Evolutionary conservation across 1,139 yeast genomes (phyloP), one percentile per base, ranked within the genome.

Genomic region (Candida sp.): DNA sequence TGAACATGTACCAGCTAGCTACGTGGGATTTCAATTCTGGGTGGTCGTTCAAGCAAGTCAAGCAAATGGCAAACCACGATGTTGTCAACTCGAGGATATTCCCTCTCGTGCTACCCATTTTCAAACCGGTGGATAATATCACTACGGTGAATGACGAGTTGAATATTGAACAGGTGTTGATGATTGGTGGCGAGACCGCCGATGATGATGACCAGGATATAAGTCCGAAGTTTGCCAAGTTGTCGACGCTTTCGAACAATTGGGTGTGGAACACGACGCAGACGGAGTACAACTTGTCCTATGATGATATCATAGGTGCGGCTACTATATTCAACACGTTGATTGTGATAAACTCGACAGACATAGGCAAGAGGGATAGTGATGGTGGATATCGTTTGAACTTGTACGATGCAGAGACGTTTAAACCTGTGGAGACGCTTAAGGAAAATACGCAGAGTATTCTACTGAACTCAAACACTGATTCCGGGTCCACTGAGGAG

Each of bases 1-100:
- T 77, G 42, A 75, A 66, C 57, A 75, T 77, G 81, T 68, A 68
- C 56, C 81, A 76, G 57, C 60, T 77, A 38, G 81, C 81, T 3
- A 72, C 78, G 0, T 77, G 82, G 82, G 68, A 70, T 51, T 76
- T 75, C 48, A 53, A 57, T 39, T 63, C 78, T 27, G 82, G 82
- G 0, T 77, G 82, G 82, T 73, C 78, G 25, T 72, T 71, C 44
- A 61, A 63, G 48, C 61, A 58, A 35, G 64, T 72, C 3, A 42
- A 51, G 12, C 40, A 56, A 3, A 58, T 48, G 31, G 48, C 48
- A 11, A 54, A 52, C 2, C 50, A 52, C 4, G 40, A 54, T 4
- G 40, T 54, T 3, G 61, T 75, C 1, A 63, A 65, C 47, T 67
- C 79, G 4, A 61, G 81, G 44, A 63, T 51, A 4, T 57, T 59